Conservation (phyloP, 2,329 filamentous ascomycete genomes). For the Scedosporium apiospermum region DNA sequence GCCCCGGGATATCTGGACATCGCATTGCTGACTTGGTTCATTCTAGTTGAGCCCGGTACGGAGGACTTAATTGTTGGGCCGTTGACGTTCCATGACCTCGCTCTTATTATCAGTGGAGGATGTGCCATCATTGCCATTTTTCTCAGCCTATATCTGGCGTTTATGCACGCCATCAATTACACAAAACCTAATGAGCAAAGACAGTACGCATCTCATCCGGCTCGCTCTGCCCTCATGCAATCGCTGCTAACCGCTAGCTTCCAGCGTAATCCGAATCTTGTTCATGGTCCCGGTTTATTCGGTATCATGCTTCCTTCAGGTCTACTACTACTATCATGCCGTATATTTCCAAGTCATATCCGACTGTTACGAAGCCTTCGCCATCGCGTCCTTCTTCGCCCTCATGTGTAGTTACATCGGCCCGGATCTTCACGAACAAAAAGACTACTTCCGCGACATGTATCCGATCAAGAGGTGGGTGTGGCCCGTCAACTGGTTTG, state of each 20-base stretch:
- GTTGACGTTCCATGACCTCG: constrained; percentile 46
- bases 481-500: constrained; percentile 60
- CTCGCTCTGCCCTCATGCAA: background rate
- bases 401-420: constrained; percentile 74
- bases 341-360: constrained; percentile 75
- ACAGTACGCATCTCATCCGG: constrained; percentile 31
- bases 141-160: constrained; percentile 46
- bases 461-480: constrained; percentile 62
- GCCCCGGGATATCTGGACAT: background rate
- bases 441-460: constrained; percentile 67
- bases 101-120: constrained; percentile 39
- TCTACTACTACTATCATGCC: constrained; percentile 65
- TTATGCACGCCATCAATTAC: constrained; percentile 50
- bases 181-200: constrained; percentile 51
- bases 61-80: constrained; percentile 36
- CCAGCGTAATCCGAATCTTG: constrained; percentile 74
- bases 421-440: constrained; percentile 68
- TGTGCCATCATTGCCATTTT: constrained; percentile 40
- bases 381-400: constrained; percentile 79
- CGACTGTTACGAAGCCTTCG: constrained; percentile 84
- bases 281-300: constrained; percentile 82
- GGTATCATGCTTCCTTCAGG: constrained; percentile 62
- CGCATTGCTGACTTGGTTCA: background rate
- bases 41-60: constrained; percentile 30
- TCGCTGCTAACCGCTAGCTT: background rate